These are phyloP conservation scores for Ustilago crameri DNA, from an alignment of 1,284 basidiomycete species.

Conservation along the genomic window DNA sequence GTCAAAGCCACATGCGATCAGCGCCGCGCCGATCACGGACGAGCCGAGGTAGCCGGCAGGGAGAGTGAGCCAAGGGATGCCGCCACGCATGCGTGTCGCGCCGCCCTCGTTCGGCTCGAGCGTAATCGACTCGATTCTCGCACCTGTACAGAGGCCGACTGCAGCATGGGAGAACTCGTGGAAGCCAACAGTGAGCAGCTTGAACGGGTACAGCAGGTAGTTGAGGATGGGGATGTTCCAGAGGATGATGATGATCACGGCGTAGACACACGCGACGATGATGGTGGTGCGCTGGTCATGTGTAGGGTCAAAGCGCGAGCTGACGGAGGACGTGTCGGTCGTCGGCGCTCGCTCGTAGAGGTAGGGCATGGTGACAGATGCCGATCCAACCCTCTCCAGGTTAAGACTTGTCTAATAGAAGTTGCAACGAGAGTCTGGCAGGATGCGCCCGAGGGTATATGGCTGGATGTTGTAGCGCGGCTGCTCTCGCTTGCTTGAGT, in stretches of 20 bases:
- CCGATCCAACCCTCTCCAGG: not conserved
- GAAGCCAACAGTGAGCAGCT: conserved; percentile 63
- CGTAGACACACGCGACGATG: conserved; percentile 65
- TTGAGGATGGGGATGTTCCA: conserved; percentile 65
- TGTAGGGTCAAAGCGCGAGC: conserved; percentile 53
- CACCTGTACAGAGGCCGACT: conserved; percentile 81
- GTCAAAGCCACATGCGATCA: conserved; percentile 91
- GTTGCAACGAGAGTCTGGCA: too few species aligned
- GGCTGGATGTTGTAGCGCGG: too few species aligned
- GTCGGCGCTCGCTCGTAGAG: conserved; percentile 20
- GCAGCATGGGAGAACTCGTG: conserved; percentile 65
- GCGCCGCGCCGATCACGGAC: conserved; percentile 81
- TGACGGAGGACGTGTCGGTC: not conserved
- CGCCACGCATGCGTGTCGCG: conserved; percentile 90
- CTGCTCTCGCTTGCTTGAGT: too few species aligned
- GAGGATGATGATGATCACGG: conserved; percentile 59
- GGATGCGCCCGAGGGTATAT: too few species aligned
- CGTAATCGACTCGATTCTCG: conserved; percentile 77
- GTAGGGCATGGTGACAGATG: conserved; percentile 12
- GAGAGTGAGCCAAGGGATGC: conserved; percentile 83
- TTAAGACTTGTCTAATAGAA: too few species aligned
- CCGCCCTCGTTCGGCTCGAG: conserved; percentile 81
- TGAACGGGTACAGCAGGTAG: conserved; percentile 67
- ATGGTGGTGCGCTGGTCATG: conserved; percentile 62
- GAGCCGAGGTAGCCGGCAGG: conserved; percentile 78